phyloP scores from a whole-genome alignment of 768 basidiomycete species.

The Amanita thiersii region DNA sequence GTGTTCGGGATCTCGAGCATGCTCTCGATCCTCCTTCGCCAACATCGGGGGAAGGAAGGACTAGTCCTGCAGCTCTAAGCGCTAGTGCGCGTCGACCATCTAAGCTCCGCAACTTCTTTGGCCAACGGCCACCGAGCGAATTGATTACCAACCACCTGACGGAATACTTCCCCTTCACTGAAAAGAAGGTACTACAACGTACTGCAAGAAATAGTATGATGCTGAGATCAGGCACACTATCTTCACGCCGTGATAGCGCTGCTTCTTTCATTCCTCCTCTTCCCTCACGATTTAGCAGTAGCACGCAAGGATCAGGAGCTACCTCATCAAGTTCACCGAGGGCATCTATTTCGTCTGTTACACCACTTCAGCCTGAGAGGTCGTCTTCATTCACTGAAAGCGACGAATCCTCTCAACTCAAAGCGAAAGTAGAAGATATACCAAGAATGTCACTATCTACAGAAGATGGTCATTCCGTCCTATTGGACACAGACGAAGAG shows the following conservation, averaged over 20 bases:
- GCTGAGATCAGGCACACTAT: constrained; percentile 38
- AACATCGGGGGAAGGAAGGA: constrained; percentile 23
- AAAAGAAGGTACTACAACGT: constrained; percentile 84
- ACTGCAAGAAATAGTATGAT: constrained; percentile 83
- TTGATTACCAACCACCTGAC: constrained; percentile 91
- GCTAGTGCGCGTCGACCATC: constrained; percentile 43
- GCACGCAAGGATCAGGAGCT: constrained; percentile 43
- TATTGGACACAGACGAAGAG: constrained; percentile 45
- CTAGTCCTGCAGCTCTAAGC: constrained; percentile 24
- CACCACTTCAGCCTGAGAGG: constrained; percentile 32
- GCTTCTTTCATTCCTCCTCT: constrained; percentile 39
- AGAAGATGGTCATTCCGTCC: constrained; percentile 59
- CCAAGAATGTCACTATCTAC: constrained; percentile 73
- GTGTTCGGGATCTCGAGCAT: constrained; percentile 73
- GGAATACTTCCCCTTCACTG: constrained; percentile 92
- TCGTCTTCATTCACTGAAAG: constrained; percentile 5
- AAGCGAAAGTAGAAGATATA: constrained; percentile 32
- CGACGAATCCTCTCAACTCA: constrained; percentile 5
- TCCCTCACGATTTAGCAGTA: constrained; percentile 55
- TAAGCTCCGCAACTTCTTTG: constrained; percentile 93
- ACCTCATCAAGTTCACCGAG: constrained; percentile 36
- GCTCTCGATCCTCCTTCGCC: constrained; percentile 56
- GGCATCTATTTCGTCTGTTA: constrained; percentile 40
- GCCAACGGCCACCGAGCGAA: constrained; percentile 95
- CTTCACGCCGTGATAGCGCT: constrained; percentile 37